phyloP scores from a whole-genome alignment of 768 basidiomycete genomes.

The Macrolepiota albuminosa region DNA sequence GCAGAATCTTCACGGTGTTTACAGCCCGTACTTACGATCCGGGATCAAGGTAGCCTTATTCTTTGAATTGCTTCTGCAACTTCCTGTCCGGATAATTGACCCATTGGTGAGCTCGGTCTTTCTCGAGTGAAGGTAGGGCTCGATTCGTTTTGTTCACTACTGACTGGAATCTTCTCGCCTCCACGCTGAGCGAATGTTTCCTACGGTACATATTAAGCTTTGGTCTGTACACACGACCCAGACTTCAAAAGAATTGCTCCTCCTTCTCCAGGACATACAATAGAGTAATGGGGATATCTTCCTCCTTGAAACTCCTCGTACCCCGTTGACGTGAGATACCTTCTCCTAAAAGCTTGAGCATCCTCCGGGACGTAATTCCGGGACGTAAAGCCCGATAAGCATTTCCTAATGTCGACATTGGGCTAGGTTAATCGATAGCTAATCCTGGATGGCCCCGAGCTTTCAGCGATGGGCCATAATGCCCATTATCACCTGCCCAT shows the following conservation, averaged over 20 bases:
- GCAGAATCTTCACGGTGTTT: neutral
- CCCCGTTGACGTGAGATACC: conserved; percentile 7
- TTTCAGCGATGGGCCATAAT: conserved; percentile 10
- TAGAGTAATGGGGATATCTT: neutral
- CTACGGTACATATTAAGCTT: conserved; percentile 11
- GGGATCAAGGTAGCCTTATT: conserved; percentile 4
- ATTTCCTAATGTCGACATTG: conserved; percentile 11
- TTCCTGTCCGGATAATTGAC: conserved; percentile 10
- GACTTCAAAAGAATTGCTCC: neutral
- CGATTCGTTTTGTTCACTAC: conserved; percentile 2
- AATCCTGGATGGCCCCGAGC: conserved; percentile 7
- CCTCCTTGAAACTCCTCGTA: neutral
- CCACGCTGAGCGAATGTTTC: conserved; percentile 12
- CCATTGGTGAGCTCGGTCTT: conserved; percentile 1
- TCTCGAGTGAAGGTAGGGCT: conserved; percentile 1
- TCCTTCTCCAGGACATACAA: neutral
- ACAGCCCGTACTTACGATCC: conserved; percentile 10
- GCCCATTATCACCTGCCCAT: conserved; percentile 4
- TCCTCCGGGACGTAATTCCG: conserved; percentile 1
- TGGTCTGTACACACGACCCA: neutral
- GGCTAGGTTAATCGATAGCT: conserved; percentile 1
- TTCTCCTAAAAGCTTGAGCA: neutral
- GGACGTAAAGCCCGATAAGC: neutral
- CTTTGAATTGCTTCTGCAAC: neutral
- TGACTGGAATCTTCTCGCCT: neutral